Evolutionary conservation across 306 rosid genomes (phyloP), one percentile per base, ranked within the genome.

Genomic region (Medicago lupulina): DNA sequence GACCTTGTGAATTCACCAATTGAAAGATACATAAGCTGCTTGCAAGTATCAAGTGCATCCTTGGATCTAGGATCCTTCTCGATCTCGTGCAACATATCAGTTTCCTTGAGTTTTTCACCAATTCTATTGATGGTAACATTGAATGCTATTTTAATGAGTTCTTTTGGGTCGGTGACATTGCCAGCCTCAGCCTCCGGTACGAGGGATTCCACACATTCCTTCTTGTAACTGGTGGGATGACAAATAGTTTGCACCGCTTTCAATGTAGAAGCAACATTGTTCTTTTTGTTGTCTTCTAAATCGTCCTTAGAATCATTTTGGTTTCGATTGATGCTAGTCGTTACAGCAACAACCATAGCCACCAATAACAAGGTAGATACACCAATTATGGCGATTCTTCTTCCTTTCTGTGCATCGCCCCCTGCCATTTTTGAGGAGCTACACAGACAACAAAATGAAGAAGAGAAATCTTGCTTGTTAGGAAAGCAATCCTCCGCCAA

Each of bases 41-140:
- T 85, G 70, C 98, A 91, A 0, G 81, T 76, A 1, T 83, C 88
- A 3, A 94, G 91, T 3, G 98, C 97, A 78, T 64, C 51, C 66
- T 85, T 75, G 2, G 96, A 17, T 66, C 90, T 82, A 0, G 90
- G 90, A 0, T 94, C 97, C 62, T 85, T 86, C 88, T 89, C 97
- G 0, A 86, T 14, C 15, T 83, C 66, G 0, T 50, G 64, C 34
- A 89, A 17, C 7, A 71, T 43, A 3, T 18, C 14, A 0, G 93
- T 87, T 64, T 87, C 82, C 16, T 79, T 31, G 0, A 87, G 58
- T 1, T 80, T 87, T 0, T 80, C 80, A 0, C 73, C 28, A 13
- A 90, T 75, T 9, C 47, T 16, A 14, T 64, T 69, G 21, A 82
- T 71, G 57, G 94, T 85, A 7, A 50, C 54, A 12, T 64, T 78